Conservation (phyloP, 2,329 filamentous ascomycete species). For the Nemania abortiva region DNA sequence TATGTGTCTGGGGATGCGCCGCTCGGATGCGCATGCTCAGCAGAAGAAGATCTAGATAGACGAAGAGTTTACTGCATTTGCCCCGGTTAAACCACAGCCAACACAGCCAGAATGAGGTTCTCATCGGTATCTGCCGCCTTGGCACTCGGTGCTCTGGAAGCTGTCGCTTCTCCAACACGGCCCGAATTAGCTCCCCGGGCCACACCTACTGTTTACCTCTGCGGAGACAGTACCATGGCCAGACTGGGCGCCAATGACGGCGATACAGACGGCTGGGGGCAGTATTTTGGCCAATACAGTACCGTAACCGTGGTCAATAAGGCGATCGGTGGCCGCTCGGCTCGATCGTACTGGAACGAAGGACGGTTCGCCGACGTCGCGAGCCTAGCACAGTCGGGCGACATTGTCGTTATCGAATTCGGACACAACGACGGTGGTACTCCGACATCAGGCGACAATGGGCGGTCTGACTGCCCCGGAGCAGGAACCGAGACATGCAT, state of each 20-base stretch:
- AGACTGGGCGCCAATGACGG: constrained; percentile 55
- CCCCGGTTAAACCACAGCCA: not conserved
- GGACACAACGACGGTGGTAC: constrained; percentile 77
- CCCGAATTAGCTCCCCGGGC: constrained; percentile 42
- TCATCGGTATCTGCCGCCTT: constrained; percentile 26
- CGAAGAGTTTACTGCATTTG: not conserved
- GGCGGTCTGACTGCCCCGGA: constrained; percentile 68
- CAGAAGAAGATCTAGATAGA: not conserved
- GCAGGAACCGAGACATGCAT: constrained; percentile 64
- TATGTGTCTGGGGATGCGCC: constrained; percentile 20
- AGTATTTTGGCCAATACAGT: constrained; percentile 65
- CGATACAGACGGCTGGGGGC: constrained; percentile 67
- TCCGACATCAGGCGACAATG: constrained; percentile 66
- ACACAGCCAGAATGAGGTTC: constrained; percentile 32
- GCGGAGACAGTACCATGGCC: constrained; percentile 69
- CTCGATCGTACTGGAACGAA: constrained; percentile 72
- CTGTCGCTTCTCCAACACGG: constrained; percentile 34
- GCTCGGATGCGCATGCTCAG: not conserved
- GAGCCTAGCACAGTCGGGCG: constrained; percentile 62
- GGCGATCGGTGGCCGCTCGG: constrained; percentile 71
- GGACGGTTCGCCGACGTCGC: constrained; percentile 69
- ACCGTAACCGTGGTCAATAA: constrained; percentile 65
- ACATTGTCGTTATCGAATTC: constrained; percentile 77
- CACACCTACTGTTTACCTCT: constrained; percentile 60
- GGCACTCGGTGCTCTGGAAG: constrained; percentile 26